phyloP scores from a whole-genome alignment of 1,139 yeast genomes.

The Schwanniomyces etchellsii region DNA sequence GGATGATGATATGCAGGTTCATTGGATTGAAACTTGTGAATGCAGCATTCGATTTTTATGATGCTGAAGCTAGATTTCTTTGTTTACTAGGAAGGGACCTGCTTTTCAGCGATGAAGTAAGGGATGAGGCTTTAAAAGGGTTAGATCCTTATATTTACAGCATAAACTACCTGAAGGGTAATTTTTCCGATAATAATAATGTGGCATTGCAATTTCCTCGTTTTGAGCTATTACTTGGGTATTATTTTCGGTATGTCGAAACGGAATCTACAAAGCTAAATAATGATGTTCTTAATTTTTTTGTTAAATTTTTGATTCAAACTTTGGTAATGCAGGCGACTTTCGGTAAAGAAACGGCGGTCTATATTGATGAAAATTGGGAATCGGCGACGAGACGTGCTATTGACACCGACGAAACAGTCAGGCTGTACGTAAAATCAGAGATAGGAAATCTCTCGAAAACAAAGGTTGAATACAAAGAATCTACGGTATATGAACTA shows the following conservation, averaged over 20 bases:
- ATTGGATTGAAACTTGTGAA: slow-evolving; percentile 64
- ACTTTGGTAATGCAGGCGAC: slow-evolving; percentile 64
- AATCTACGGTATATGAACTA: slow-evolving; percentile 9
- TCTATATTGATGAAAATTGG: slow-evolving; percentile 76
- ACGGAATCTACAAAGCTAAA: too few relatives aligned
- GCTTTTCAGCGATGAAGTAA: slow-evolving; percentile 60
- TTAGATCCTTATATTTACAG: slow-evolving; percentile 72
- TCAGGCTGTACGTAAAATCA: slow-evolving; percentile 30
- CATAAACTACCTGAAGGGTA: slow-evolving; percentile 13
- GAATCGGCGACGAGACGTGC: slow-evolving; percentile 66
- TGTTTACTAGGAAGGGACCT: slow-evolving; percentile 61
- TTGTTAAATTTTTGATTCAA: slow-evolving; percentile 45
- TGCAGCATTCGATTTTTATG: slow-evolving; percentile 61
- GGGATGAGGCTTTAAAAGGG: slow-evolving; percentile 81
- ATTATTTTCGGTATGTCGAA: too few relatives aligned
- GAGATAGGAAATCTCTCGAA: slow-evolving; percentile 16
- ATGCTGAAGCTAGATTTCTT: slow-evolving; percentile 61
- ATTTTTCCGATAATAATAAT: too few relatives aligned
- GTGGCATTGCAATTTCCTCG: too few relatives aligned
- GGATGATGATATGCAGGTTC: slow-evolving; percentile 43
- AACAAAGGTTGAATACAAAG: slow-evolving; percentile 1
- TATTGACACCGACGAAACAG: slow-evolving; percentile 52
- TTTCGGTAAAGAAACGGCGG: slow-evolving; percentile 44
- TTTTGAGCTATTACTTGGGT: too few relatives aligned
- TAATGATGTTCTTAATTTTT: slow-evolving; percentile 23